Conservation (phyloP, 2,329 filamentous ascomycete genomes). For the Fusarium hainanense region DNA sequence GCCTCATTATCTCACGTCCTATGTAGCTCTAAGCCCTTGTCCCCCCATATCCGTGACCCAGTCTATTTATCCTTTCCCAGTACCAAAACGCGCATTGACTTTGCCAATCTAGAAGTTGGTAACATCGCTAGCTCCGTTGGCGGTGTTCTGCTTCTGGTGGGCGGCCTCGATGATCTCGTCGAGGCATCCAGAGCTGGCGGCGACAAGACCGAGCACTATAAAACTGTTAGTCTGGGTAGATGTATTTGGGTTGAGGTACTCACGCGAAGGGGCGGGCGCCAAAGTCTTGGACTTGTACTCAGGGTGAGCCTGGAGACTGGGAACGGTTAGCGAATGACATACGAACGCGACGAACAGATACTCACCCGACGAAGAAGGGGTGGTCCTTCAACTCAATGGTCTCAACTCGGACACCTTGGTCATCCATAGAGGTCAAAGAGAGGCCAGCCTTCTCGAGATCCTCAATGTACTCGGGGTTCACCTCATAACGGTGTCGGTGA, state of each 20-base stretch:
- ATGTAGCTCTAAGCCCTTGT: slow-evolving; percentile 28
- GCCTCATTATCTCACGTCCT: slow-evolving; percentile 33
- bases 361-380: slow-evolving; percentile 36
- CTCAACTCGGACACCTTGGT: slow-evolving; percentile 56
- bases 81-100: neutral
- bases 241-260: neutral
- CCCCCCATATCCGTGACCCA: neutral
- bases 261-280: slow-evolving; percentile 70
- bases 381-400: slow-evolving; percentile 41
- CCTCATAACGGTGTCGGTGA: slow-evolving; percentile 90
- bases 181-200: slow-evolving; percentile 73
- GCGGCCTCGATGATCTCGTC: slow-evolving; percentile 51
- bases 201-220: slow-evolving; percentile 63
- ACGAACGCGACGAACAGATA: neutral
- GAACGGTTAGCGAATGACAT: slow-evolving; percentile 53
- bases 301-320: slow-evolving; percentile 68
- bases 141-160: slow-evolving; percentile 13
- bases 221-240: neutral
- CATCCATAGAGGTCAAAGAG: slow-evolving; percentile 48
- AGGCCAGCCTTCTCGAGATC: slow-evolving; percentile 75
- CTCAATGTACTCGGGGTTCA: slow-evolving; percentile 83
- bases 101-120: slow-evolving; percentile 23
- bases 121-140: slow-evolving; percentile 22
- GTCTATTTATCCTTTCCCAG: slow-evolving; percentile 3
- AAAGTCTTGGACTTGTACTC: slow-evolving; percentile 85